Percentiles rank a stretch among this genome's conserved stretches.
Evolutionary conservation across 2,329 filamentous ascomycete species (phyloP).

Genomic region (Fusarium aywerte): DNA sequence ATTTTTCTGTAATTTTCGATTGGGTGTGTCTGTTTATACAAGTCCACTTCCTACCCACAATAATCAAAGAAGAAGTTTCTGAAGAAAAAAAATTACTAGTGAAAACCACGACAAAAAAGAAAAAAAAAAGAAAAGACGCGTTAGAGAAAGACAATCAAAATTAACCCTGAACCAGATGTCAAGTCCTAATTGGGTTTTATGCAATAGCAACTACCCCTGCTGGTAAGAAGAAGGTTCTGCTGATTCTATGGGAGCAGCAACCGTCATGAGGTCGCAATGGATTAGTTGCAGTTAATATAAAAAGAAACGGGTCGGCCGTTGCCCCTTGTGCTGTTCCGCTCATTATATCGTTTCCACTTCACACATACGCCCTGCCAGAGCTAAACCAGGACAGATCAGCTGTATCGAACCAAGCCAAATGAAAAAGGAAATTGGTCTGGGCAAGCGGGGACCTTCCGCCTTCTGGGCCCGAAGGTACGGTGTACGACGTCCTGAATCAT

Average conservation of each 20-base stretch:
- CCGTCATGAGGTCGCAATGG: not conserved
- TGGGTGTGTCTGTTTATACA: conserved; percentile 46
- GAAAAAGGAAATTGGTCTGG: conserved; percentile 1
- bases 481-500: conserved; percentile 11
- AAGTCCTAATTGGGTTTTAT: conserved; percentile 16
- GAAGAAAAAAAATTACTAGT: conserved; percentile 11
- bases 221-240: not conserved
- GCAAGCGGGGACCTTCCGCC: conserved; percentile 7
- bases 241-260: conserved; percentile 16
- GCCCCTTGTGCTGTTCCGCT: conserved; percentile 17
- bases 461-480: conserved; percentile 17
- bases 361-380: conserved; percentile 10
- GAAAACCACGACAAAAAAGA: not conserved
- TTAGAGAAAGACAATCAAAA: conserved; percentile 15
- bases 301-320: conserved; percentile 10
- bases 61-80: conserved; percentile 34
- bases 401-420: conserved; percentile 7
- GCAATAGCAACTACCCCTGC: conserved; percentile 10
- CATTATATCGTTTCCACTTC: conserved; percentile 30
- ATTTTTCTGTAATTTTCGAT: conserved; percentile 44
- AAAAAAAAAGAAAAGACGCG: conserved; percentile 1
- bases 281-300: conserved; percentile 33
- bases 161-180: conserved; percentile 13
- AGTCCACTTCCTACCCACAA: conserved; percentile 45
- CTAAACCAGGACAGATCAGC: conserved; percentile 9